Percentiles rank a stretch among this genome's conserved stretches.
Conservation (phyloP, 2,329 filamentous ascomycete species). For the Trichoderma asperellum region DNA sequence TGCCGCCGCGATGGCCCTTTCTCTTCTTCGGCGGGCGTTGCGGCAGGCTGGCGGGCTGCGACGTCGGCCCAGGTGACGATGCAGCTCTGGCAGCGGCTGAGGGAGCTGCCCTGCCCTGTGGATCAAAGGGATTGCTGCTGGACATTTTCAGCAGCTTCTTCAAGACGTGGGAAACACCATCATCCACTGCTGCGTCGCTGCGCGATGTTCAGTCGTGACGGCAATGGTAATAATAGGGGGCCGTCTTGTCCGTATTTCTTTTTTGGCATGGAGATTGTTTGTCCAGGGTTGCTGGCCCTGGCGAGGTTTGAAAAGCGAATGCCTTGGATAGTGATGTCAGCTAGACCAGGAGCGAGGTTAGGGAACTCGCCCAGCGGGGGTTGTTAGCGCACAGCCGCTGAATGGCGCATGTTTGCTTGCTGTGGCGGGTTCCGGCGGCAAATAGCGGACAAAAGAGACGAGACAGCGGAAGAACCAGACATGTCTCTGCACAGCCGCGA, state of each 20-base stretch:
- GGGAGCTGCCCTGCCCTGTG: slow-evolving; percentile 33
- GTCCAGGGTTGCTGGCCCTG: slow-evolving; percentile 24
- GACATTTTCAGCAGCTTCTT: slow-evolving; percentile 27
- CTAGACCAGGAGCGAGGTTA: neutral
- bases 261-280: neutral
- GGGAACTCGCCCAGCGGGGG: neutral
- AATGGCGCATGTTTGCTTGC: neutral
- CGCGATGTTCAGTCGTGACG: neutral
- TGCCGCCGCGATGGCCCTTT: slow-evolving; percentile 75
- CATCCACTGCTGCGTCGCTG: slow-evolving; percentile 1
- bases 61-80: slow-evolving; percentile 26
- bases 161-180: slow-evolving; percentile 19
- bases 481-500: neutral
- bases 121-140: slow-evolving; percentile 40
- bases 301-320: neutral
- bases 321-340: slow-evolving; percentile 20
- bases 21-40: slow-evolving; percentile 55
- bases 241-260: neutral
- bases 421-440: neutral
- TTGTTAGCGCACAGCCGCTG: slow-evolving; percentile 11
- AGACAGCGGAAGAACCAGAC: neutral
- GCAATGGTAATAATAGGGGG: neutral
- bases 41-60: slow-evolving; percentile 27
- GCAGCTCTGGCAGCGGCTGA: slow-evolving; percentile 10
- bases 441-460: neutral